These are phyloP conservation scores for Diaporthe batatas DNA, from an alignment of 2,329 filamentous ascomycete genomes.

Conservation along the genomic window DNA sequence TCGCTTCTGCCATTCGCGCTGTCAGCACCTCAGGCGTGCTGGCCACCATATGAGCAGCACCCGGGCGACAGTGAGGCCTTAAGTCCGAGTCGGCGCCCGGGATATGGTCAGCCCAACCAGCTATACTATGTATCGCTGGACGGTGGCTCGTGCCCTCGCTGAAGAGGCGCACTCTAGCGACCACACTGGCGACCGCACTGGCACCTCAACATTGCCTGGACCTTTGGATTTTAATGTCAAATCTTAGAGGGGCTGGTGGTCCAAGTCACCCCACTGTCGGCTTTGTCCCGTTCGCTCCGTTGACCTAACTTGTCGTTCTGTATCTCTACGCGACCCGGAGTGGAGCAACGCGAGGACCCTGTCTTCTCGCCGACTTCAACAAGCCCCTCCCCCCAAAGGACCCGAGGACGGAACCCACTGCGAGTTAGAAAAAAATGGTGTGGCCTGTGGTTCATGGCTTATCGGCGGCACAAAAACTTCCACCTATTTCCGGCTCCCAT, in stretches of 20 bases:
- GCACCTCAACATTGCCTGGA: background rate
- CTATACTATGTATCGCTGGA: too few relatives aligned
- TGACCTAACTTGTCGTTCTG: slow-evolving; percentile 10
- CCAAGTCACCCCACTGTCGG: slow-evolving; percentile 33
- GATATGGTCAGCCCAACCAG: background rate
- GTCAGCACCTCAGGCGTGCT: background rate
- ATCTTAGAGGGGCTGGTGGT: slow-evolving; percentile 7
- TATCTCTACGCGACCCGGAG: slow-evolving; percentile 14
- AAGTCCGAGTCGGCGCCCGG: background rate
- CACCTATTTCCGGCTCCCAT: slow-evolving; percentile 26
- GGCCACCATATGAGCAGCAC: slow-evolving; percentile 1
- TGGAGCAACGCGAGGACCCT: slow-evolving; percentile 28
- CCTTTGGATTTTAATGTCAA: background rate
- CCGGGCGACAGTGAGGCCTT: background rate
- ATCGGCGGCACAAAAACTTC: slow-evolving; percentile 21
- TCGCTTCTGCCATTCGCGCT: slow-evolving; percentile 23
- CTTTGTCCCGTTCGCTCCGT: slow-evolving; percentile 29
- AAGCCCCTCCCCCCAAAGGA: background rate
- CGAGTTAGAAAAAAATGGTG: background rate
- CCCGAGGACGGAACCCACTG: slow-evolving; percentile 5
- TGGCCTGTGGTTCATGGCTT: slow-evolving; percentile 17
- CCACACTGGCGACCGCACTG: too few relatives aligned
- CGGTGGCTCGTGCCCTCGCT: background rate
- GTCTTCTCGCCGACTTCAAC: slow-evolving; percentile 7
- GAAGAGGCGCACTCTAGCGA: background rate